phyloP scores from a whole-genome alignment of 73 alveolate genomes.

The Paramecium sexaurelia region DNA sequence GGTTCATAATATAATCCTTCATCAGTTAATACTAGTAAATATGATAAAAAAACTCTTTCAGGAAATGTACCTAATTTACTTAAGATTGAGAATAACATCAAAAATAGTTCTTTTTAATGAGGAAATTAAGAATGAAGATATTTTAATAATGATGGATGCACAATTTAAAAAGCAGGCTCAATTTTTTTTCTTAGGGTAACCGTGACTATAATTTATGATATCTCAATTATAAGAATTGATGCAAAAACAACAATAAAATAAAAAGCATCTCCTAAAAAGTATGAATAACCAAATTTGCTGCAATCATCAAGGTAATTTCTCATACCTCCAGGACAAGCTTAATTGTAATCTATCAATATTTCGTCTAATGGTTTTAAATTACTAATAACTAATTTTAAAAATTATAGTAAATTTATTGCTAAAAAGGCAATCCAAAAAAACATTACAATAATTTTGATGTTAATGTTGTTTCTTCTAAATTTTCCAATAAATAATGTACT shows the following conservation, averaged over 20 bases:
- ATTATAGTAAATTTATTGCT: not conserved
- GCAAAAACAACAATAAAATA: not conserved
- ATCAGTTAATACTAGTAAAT: not conserved
- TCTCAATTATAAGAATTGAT: not conserved
- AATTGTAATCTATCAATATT: not conserved
- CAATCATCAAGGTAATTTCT: not conserved
- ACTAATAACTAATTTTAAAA: not conserved
- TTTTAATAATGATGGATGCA: slow-evolving; percentile 42
- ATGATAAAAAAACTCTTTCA: not conserved
- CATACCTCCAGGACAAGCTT: not conserved
- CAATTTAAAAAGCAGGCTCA: slow-evolving; percentile 45
- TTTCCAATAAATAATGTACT: slow-evolving; percentile 45
- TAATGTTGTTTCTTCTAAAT: slow-evolving; percentile 28
- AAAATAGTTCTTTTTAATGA: slow-evolving; percentile 8
- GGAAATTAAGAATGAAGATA: slow-evolving; percentile 21
- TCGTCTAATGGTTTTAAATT: not conserved
- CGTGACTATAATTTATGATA: not conserved
- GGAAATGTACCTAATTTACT: slow-evolving; percentile 23
- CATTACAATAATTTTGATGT: not conserved
- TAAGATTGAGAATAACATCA: not conserved
- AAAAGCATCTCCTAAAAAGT: not conserved
- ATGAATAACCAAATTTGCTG: not conserved
- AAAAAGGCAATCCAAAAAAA: not conserved
- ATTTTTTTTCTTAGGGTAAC: slow-evolving; percentile 22
- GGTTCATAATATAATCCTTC: not conserved